Conservation (phyloP, 2,329 filamentous ascomycete genomes). For the Trichoderma lentiforme region DNA sequence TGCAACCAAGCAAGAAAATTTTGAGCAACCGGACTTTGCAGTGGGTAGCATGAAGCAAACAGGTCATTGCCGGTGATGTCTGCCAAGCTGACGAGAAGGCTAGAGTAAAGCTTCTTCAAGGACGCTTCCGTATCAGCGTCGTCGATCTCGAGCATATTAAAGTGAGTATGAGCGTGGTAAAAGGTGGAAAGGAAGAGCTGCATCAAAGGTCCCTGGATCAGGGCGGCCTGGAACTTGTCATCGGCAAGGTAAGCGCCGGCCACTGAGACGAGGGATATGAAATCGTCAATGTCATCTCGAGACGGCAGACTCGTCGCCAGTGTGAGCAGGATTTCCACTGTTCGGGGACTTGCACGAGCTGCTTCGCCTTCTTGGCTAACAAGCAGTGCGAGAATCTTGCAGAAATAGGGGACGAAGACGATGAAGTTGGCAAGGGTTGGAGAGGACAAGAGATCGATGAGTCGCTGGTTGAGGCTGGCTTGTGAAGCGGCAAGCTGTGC, state of each 20-base stretch:
- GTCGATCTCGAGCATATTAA: slow-evolving; percentile 39
- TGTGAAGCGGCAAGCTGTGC: slow-evolving; percentile 55
- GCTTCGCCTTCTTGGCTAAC: slow-evolving; percentile 51
- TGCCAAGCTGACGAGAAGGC: slow-evolving; percentile 50
- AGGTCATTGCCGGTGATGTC: slow-evolving; percentile 50
- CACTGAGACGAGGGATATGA: slow-evolving; percentile 48
- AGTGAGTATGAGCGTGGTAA: slow-evolving; percentile 44
- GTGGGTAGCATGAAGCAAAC: slow-evolving; percentile 42
- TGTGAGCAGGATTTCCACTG: slow-evolving; percentile 48
- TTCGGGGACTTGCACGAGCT: slow-evolving; percentile 41
- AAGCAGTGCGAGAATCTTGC: slow-evolving; percentile 55
- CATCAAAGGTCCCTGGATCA: slow-evolving; percentile 42
- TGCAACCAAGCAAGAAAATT: slow-evolving; percentile 48
- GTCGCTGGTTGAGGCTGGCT: slow-evolving; percentile 46
- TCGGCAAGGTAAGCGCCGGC: slow-evolving; percentile 56
- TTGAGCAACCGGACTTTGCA: slow-evolving; percentile 41
- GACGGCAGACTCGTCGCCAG: slow-evolving; percentile 43
- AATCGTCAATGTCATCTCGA: slow-evolving; percentile 51
- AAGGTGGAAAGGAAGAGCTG: slow-evolving; percentile 47
- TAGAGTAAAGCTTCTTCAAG: slow-evolving; percentile 47
- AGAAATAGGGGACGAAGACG: slow-evolving; percentile 49
- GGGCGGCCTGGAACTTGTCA: slow-evolving; percentile 47
- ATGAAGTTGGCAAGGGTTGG: slow-evolving; percentile 41
- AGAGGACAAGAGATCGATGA: slow-evolving; percentile 49
- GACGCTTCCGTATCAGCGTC: slow-evolving; percentile 43